Base-by-base conservation (phyloP, 192 early-diverging fungal genomes). In the Podochytrium sp. region DNA sequence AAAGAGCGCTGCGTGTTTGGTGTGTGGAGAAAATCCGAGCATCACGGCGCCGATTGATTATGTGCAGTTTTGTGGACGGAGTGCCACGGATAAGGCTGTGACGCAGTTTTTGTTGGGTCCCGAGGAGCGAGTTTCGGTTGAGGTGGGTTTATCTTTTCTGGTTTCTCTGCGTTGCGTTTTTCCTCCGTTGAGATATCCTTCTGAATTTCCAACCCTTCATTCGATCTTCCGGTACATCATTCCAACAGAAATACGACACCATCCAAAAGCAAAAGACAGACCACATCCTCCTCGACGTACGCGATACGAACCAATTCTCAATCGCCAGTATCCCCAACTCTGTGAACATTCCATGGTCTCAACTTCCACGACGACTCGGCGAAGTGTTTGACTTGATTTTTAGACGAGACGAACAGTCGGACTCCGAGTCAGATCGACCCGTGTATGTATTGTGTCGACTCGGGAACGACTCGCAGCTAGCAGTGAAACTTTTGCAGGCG, bases 381-480 rank as follows among this genome's bases (percentile, higher is more conserved):
- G 50, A 69, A 34, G 66, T 69, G 10, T 35, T 69, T 72, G 71
- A 50, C 69, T 79, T 66, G 40, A 52, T 53, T 39, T 38, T 66
- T 6, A 61, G 76, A 82, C 35, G 14, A 3, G 53, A 55, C 58
- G 14, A 23, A 71, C 75, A 84, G 53, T 67, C 76, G 68, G 73
- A 58, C 41, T 51, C 56, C 5, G 43, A 18, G 20, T 57, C 0
- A 35, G 0, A 38, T 59, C 25, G 32, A 3, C 79, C 81, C 77
- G 91, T 99, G 6, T 95, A 91, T 72, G 84, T 93, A 3, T 66
- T 99, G 2, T 99, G 97, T 76, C 89, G 96, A 34, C 82, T 88
- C 35, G 96, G 97, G 10, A 96, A 97, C 72, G 90, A 96, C 61
- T 94, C 92, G 2, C 94, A 97, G 76, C 77, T 92, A 34, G 96